Percentiles rank a stretch among this genome's conserved stretches.
Evolutionary conservation across 108 stramenopile species (phyloP).

Genomic region (Phaeodactylum tricornutum): DNA sequence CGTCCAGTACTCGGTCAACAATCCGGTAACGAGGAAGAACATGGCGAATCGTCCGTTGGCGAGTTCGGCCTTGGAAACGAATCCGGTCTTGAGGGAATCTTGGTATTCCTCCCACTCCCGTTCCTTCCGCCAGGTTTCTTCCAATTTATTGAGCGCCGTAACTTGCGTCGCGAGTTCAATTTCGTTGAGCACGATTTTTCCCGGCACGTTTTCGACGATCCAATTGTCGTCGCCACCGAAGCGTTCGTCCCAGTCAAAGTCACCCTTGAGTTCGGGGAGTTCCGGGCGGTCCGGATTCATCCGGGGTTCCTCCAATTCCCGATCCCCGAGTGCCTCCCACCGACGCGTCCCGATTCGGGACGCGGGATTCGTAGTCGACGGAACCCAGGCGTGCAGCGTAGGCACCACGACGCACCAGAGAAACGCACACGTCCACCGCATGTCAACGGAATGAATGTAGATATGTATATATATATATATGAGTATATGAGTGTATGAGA

Average conservation of each 20-base stretch:
- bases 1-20: slow-evolving; percentile 90
- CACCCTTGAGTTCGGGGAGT: slow-evolving; percentile 74
- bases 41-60: slow-evolving; percentile 86
- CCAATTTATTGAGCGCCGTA: slow-evolving; percentile 52
- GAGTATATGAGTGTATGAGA: too few species aligned
- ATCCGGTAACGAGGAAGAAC: slow-evolving; percentile 88
- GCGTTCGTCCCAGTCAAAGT: slow-evolving; percentile 84
- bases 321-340: too few species aligned
- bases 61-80: slow-evolving; percentile 64
- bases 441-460: too few species aligned
- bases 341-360: too few species aligned
- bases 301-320: slow-evolving; percentile 33
- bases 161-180: slow-evolving; percentile 73
- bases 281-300: slow-evolving; percentile 66
- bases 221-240: slow-evolving; percentile 72
- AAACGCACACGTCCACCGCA: too few species aligned
- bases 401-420: too few species aligned
- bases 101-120: slow-evolving; percentile 55
- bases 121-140: slow-evolving; percentile 63
- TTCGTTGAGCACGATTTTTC: slow-evolving; percentile 75
- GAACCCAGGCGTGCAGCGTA: too few species aligned
- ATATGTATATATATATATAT: too few species aligned
- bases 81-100: slow-evolving; percentile 57
- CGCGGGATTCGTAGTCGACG: too few species aligned
- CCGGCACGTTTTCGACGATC: slow-evolving; percentile 78